Base-by-base conservation (phyloP, 257 asterid genomes). In the Mitragyna speciosa region DNA sequence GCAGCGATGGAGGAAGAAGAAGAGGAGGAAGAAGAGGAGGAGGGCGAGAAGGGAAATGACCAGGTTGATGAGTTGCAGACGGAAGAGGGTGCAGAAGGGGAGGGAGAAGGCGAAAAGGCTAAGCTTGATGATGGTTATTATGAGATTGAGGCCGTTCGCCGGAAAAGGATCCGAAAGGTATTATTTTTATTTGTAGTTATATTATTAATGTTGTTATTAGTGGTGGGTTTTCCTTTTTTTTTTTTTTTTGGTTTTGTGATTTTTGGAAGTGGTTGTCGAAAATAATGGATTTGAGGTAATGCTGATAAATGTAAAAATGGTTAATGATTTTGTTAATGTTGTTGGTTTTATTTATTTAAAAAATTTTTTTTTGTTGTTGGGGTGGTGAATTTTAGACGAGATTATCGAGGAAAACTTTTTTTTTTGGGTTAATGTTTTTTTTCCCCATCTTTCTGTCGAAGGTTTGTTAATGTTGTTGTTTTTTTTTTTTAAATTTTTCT, bases 71-170 rank as follows among this genome's bases (percentile, higher is more conserved):
- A 66, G 66, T 7, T 30, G 68, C 39, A 3, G 73, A 67, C 31
- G 24, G 81, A 48, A 24, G 61, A 77, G 74, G 78, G 26, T 16
- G 84, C 56, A 3, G 84, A 75, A 7, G 84, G 16, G 9, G 76
- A 74, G 5, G 84, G 28, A 5, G 81, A 59, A 26, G 61, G 17
- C 7, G 78, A 76, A 28, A 79, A 31, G 75, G 75, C 84, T 22
- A 78, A 77, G 56, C 86, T 85, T 26, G 84, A 77, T 49, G 86
- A 85, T 70, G 88, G 86, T 12, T 82, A 39, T 65, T 85, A 79
- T 75, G 88, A 85, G 76, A 71, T 85, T 39, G 88, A 85, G 45
- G 73, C 84, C 54, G 68, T 85, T 3, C 66, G 85, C 49, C 76
- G 73, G 58, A 85, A 85, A 73, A 64, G 85, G 31, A 36, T 82